A percentile compares a stretch with the other conserved stretches of the same genome.
phyloP scores from a whole-genome alignment of 2,329 filamentous ascomycete species.

The Ophiosphaerella korrae region DNA sequence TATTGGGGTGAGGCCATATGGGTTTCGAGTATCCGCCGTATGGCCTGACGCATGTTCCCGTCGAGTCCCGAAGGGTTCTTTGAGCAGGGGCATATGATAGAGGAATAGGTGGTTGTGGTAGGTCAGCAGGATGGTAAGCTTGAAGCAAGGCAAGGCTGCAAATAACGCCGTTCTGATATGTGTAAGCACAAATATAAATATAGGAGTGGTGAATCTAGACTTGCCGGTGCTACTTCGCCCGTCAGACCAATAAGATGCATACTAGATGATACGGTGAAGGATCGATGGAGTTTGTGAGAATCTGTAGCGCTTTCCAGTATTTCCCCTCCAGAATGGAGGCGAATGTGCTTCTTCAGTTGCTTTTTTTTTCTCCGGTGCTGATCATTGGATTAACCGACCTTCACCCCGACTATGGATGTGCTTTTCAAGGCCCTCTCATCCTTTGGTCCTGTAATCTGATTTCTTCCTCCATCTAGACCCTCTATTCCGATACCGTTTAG shows the following conservation, averaged over 20 bases:
- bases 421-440: neutral
- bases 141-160: conserved; percentile 17
- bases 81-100: conserved; percentile 2
- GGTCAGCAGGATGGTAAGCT: conserved; percentile 1
- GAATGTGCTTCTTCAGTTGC: neutral
- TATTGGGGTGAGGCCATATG: conserved; percentile 5
- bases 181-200: neutral
- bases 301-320: neutral
- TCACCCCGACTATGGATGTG: neutral
- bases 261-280: conserved; percentile 3
- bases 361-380: neutral
- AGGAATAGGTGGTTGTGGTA: neutral
- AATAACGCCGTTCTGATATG: conserved; percentile 11
- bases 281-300: neutral
- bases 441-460: neutral
- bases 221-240: conserved; percentile 9
- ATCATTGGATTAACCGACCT: neutral
- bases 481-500: neutral
- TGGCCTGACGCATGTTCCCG: neutral
- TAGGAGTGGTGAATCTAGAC: neutral
- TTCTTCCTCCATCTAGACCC: neutral
- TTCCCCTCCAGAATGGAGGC: conserved; percentile 1
- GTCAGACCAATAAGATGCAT: conserved; percentile 17
- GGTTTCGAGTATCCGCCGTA: neutral
- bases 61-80: conserved; percentile 5